Evolutionary conservation across 108 stramenopile species (phyloP).

Genomic region (Pseudonitzschia delicatissima): DNA sequence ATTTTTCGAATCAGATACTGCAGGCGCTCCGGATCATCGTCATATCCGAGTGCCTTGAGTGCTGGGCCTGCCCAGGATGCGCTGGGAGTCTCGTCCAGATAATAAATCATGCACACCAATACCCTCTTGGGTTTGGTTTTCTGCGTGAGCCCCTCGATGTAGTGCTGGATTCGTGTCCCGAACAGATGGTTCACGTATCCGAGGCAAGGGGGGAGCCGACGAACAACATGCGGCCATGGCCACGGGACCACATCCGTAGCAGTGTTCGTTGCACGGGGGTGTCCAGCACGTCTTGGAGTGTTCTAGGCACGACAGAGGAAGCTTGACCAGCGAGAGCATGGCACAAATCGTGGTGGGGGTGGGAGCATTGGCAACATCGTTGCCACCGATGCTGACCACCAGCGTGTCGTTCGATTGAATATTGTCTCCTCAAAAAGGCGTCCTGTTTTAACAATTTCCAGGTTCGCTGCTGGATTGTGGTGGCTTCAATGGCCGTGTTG

Average conservation of each 20-base stretch:
- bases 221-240: conserved; percentile 23
- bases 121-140: conserved; percentile 80
- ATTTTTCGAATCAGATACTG: conserved; percentile 70
- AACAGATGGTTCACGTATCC: conserved; percentile 86
- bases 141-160: conserved; percentile 61
- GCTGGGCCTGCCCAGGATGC: conserved; percentile 85
- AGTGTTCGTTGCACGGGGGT: conserved; percentile 16
- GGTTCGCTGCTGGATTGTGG: conserved; percentile 67
- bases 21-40: conserved; percentile 60
- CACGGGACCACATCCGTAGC: conserved; percentile 11
- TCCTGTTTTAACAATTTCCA: conserved; percentile 65
- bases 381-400: conserved; percentile 83
- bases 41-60: conserved; percentile 70
- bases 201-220: conserved; percentile 62
- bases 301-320: conserved; percentile 56
- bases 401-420: conserved; percentile 64
- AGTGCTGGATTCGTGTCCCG: conserved; percentile 69
- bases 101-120: conserved; percentile 90
- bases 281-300: conserved; percentile 16
- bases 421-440: conserved; percentile 72
- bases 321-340: conserved; percentile 47
- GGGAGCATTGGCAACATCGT: conserved; percentile 83
- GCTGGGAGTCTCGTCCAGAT: conserved; percentile 65
- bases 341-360: conserved; percentile 68
- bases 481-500: conserved; percentile 82